Evolutionary conservation across 345 rosid genomes (phyloP), one percentile per base, ranked within the genome.

Genomic region (Rhizophora mangle): DNA sequence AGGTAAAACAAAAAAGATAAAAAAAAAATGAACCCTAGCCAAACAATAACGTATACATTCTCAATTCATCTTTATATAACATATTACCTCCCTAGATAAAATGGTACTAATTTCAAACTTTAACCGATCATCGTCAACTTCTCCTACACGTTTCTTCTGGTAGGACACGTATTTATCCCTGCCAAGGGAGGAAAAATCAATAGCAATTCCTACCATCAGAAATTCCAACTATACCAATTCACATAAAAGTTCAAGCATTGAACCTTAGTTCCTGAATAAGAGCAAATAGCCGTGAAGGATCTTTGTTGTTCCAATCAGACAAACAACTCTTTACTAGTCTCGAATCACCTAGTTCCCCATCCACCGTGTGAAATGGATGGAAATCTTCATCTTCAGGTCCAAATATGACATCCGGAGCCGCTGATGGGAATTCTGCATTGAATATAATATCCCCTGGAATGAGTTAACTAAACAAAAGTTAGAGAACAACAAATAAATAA

Each of bases 51-150:
- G 26, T 9, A 15, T 27, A 24, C 6, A 56, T 10, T 21, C 60
- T 16, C 60, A 24, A 10, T 8, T 27, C 9, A 56, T 1, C 26
- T 21, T 9, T 24, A 56, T 8, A 56, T 56, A 27, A 62, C 29
- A 53, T 19, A 29, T 62, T 73, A 94, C 99, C 99, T 95, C 97
- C 73, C 94, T 90, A 27, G 92, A 80, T 68, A 88, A n/a, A 29
- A 95, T 87, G 18, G 99, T 95, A 86, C 90, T 86, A 46, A 88
- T 80, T 75, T 95, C 98, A 78, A 95, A 95, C 73, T 79, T 90
- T 30, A 95, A 69, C 30, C 99, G 81, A 64, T 88, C 96, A 74
- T 92, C 99, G 72, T 95, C 92, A 64, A 95, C 88, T 78, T 80
- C 82, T 46, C 81, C 92, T 2, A 87, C 93, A 8, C 86, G 89